Base-by-base conservation (phyloP, 768 basidiomycete genomes). In the Pleurotus tuoliensis region DNA sequence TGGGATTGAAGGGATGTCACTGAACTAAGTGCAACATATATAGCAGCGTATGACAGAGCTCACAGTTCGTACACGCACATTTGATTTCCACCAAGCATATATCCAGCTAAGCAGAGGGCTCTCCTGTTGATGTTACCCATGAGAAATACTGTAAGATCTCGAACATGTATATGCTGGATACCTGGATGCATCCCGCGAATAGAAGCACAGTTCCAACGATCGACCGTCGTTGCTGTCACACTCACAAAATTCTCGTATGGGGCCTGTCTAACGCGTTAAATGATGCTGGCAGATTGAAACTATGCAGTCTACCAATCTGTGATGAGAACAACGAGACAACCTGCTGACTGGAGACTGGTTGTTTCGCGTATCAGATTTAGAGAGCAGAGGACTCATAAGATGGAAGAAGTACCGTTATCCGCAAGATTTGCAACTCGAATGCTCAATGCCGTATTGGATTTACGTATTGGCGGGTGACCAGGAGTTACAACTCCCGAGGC, bases 81-180 rank as follows among this genome's bases (percentile, higher is more conserved):
- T 27, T 78, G 73, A 30, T 72, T 70, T 30, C 83, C 84, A 22
- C 76, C 74, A 16, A 87, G 68, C 18, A 72, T 78, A 64, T 84
- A 86, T 44, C 84, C 82, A 24, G 81, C 79, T 83, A 88, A 82
- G 61, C 82, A 82, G 51, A 88, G 62, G 1, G 86, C 82, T 69
- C 87, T 87, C 56, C 87, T 89, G n/a, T 41, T 18, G 30, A 47
- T 16, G 5, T 34, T 47, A 24, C 6, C 11, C 46, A 34, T 49
- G 40, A 55, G 22, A 52, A 46, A 13, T 22, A 2, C 45, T 24
- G 16, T 30, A 34, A 34, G 30, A 34, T 34, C 30, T n/a, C 22
- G 20, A 22, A 40, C 43, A 51, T 51, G 30, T 34, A 37, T 22
- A 34, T 5, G 18, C 49, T 8, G 30, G 22, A 57, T 58, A 86